Evolutionary conservation across 192 early-diverging fungal species (phyloP), one percentile per base, ranked within the genome.

Genomic region (Umbelopsis sp.): DNA sequence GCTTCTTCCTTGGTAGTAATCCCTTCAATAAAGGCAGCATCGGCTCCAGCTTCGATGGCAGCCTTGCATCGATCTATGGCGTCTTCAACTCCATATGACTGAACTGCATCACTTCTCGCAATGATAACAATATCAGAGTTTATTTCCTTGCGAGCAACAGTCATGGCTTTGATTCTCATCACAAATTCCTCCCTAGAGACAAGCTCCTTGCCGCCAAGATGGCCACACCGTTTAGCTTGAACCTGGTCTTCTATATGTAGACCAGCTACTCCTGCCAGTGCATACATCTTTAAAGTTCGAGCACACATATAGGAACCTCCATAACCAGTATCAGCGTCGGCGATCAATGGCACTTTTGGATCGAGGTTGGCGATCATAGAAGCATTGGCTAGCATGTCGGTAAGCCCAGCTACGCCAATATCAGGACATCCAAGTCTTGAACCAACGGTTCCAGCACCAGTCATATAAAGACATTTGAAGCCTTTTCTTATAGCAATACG

Each of bases 261-360:
- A 18, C 71, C 71, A 55, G 71, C 71, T 67, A 73, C 50, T 3
- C 71, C 71, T n/a, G 65, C 64, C 20, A 25, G 22, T 18, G 71
- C 64, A 18, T 73, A 73, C 71, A 73, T 66, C n/a, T 44, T 67
- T 18, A 73, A 22, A 16, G 71, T 73, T n/a, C 71, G 41, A 35
- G 71, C 71, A 46, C 71, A 73, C 71, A 73, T 73, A 37, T 46
- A 68, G 10, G 71, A 37, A 15, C 61, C 61, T 10, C 71, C 71
- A n/a, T 73, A 73, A 6, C 71, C 71, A 41, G 71, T 73, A 33
- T 73, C 71, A 13, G 71, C 71, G 30, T 73, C 71, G 22, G 71
- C 71, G 50, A 73, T 73, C 22, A 73, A 18, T 4, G 71, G 71
- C 10, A 73, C 71, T 50, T 67, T 49, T 13, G 71, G 65, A 35